phyloP scores from a whole-genome alignment of 805 yeast genomes.

The Saccharomycopsis javanensis region DNA sequence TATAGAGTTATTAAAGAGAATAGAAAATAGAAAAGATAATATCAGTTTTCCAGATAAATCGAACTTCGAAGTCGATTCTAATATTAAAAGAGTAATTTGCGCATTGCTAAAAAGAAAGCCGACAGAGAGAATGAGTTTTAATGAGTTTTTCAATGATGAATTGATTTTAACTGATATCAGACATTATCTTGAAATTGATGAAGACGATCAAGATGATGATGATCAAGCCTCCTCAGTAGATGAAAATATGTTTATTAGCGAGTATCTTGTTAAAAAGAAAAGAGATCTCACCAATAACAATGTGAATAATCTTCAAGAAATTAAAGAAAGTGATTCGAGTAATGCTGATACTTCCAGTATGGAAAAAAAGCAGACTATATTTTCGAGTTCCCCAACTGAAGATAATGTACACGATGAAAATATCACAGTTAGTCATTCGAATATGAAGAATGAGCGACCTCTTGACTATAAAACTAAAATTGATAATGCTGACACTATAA shows the following conservation, averaged over 20 bases:
- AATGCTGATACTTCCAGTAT: neutral
- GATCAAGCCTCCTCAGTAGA: constrained; percentile 63
- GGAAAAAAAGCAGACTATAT: neutral
- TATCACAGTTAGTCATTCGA: too few species aligned
- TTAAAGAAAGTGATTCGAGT: neutral
- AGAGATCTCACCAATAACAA: neutral
- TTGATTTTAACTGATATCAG: constrained; percentile 47
- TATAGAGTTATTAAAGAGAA: constrained; percentile 76
- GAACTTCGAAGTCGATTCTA: constrained; percentile 51
- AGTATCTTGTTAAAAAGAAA: constrained; percentile 39
- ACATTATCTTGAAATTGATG: constrained; percentile 27
- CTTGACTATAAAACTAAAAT: neutral
- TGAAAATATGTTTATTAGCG: constrained; percentile 77
- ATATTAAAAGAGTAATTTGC: constrained; percentile 60
- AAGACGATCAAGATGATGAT: constrained; percentile 46
- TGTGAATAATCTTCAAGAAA: neutral
- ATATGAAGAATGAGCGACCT: too few species aligned
- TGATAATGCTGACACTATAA: neutral
- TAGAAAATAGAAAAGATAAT: constrained; percentile 70
- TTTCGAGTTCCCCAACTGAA: neutral
- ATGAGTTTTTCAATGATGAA: constrained; percentile 74
- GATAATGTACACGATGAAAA: neutral
- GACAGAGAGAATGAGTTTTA: constrained; percentile 76
- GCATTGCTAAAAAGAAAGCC: constrained; percentile 77
- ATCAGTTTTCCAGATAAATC: constrained; percentile 57